These are phyloP conservation scores for Trichoderma orchidacearum DNA, from an alignment of 495 filamentous ascomycete genomes.

Conservation along the genomic window DNA sequence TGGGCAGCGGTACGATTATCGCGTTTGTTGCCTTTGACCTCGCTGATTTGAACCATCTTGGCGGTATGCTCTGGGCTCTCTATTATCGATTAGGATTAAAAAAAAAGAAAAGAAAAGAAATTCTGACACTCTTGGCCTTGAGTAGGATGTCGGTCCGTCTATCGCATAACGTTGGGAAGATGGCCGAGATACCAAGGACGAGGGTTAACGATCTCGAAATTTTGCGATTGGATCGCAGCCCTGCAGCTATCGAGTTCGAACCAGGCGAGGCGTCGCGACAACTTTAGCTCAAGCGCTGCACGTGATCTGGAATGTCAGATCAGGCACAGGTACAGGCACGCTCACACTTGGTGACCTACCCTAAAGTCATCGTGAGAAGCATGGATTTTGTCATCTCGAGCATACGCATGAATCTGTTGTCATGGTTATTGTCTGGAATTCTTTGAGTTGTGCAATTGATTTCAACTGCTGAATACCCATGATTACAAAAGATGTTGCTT, in stretches of 20 bases:
- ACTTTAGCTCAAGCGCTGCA: not conserved
- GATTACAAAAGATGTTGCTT: too few relatives aligned
- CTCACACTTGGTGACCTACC: too few relatives aligned
- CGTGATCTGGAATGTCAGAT: not conserved
- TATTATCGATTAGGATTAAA: not conserved
- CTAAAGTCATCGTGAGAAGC: too few relatives aligned
- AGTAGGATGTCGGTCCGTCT: not conserved
- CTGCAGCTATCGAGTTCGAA: constrained; percentile 15
- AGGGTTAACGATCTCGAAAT: not conserved
- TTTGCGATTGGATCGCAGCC: constrained; percentile 1
- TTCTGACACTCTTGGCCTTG: not conserved
- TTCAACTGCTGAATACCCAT: too few relatives aligned
- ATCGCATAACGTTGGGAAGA: not conserved
- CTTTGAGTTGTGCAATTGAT: too few relatives aligned
- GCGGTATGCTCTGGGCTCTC: constrained; percentile 3
- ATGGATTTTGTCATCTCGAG: too few relatives aligned
- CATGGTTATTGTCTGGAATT: too few relatives aligned
- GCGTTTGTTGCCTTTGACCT: constrained; percentile 89
- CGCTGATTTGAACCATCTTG: constrained; percentile 83
- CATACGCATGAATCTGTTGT: too few relatives aligned
- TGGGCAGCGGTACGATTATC: constrained; percentile 92
- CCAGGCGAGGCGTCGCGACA: constrained; percentile 4
- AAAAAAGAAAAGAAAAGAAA: not conserved
- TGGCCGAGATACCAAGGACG: not conserved
- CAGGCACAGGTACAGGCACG: too few relatives aligned